phyloP scores from a whole-genome alignment of 805 yeast species.

The Spathaspora gorwiae region DNA sequence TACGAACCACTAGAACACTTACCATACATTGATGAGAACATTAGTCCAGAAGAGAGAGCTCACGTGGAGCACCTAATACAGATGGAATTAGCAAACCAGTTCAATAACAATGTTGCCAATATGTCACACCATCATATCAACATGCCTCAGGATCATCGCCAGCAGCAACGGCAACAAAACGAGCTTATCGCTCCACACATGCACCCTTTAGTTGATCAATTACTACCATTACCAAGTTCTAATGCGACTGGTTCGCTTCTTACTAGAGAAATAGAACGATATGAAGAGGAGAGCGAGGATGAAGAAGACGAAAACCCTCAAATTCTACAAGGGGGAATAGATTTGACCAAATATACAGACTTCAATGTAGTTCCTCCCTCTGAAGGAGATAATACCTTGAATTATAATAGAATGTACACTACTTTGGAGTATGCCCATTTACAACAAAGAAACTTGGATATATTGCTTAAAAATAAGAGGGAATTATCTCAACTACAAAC shows the following conservation, averaged over 20 bases:
- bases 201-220: conserved; percentile 19
- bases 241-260: conserved; percentile 3
- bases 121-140: conserved; percentile 1
- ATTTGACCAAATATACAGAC: conserved; percentile 24
- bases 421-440: conserved; percentile 38
- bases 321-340: conserved; percentile 24
- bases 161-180: background rate
- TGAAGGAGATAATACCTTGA: background rate
- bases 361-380: conserved; percentile 11
- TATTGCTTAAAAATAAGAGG: conserved; percentile 28
- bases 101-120: conserved; percentile 6
- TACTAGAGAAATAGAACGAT: conserved; percentile 17
- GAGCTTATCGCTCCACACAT: conserved; percentile 1
- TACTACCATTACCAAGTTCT: conserved; percentile 13
- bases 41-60: conserved; percentile 31
- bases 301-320: conserved; percentile 15
- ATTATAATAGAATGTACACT: conserved; percentile 22
- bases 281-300: conserved; percentile 22
- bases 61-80: conserved; percentile 32
- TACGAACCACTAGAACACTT: conserved; percentile 35
- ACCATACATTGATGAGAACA: conserved; percentile 26
- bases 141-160: conserved; percentile 1
- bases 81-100: conserved; percentile 17
- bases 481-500: conserved; percentile 37
- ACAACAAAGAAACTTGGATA: conserved; percentile 37